Conservation (phyloP, 306 rosid genomes). For the Gillenia trifoliata region DNA sequence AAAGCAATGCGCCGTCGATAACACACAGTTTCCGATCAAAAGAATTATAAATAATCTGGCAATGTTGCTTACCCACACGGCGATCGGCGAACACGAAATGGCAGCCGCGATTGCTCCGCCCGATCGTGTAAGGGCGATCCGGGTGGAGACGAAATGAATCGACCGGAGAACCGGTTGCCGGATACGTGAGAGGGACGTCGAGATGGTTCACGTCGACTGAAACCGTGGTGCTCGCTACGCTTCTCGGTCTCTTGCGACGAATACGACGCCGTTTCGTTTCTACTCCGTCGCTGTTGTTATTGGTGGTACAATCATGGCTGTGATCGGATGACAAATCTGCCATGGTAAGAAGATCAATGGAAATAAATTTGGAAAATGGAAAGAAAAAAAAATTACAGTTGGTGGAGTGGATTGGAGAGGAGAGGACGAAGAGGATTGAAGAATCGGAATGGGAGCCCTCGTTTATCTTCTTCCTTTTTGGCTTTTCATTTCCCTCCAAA, state of each 20-base stretch:
- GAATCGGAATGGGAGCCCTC: neutral
- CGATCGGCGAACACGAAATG: constrained; percentile 47
- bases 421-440: neutral
- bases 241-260: neutral
- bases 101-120: constrained; percentile 41
- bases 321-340: neutral
- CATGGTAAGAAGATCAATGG: neutral
- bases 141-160: constrained; percentile 33
- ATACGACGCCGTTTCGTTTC: neutral
- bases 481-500: constrained; percentile 11
- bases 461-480: neutral
- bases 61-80: constrained; percentile 59
- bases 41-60: constrained; percentile 54
- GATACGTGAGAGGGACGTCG: constrained; percentile 34
- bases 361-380: neutral
- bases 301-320: neutral
- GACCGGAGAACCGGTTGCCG: constrained; percentile 17
- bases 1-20: constrained; percentile 29
- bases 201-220: constrained; percentile 35
- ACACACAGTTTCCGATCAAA: constrained; percentile 47
- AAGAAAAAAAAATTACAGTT: neutral
- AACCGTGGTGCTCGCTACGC: neutral
- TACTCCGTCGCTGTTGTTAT: neutral
- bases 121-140: constrained; percentile 47
- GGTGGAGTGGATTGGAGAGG: neutral